Evolutionary conservation across 257 asterid species (phyloP), one percentile per base, ranked within the genome.

Genomic region (Nicotiana sylvestris): DNA sequence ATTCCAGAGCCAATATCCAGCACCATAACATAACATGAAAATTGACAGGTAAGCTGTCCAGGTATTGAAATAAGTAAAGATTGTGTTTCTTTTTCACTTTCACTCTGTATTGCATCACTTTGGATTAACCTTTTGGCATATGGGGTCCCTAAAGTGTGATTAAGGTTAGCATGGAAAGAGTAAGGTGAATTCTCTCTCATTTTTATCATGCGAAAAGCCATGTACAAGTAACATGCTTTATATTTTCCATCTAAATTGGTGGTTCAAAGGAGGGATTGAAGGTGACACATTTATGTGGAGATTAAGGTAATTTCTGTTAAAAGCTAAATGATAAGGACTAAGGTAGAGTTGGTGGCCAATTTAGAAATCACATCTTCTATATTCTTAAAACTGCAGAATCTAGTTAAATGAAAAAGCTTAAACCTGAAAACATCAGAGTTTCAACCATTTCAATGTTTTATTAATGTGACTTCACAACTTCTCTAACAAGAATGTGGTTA

Each of bases 1-100:
- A 72, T n/a, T 70, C 78, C 78, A 74, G 25, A 37, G 39, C 79
- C 61, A 74, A 72, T 70, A 70, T 43, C 35, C 58, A 70, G 60
- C 60, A 43, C 58, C 37, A 70, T 43, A 25, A 43, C 7, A 21
- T 49, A 74, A 25, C 39, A 74, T 13, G 39, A 27, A 74, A 39
- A 25, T 25, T 74, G 43, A 57, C 29, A 49, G 62, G 8, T 37
- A 5, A 21, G 62, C 51, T 74, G 79, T 74, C 62, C 62, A 74
- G 61, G 18, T 10, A 74, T 27, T 49, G 62, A 49, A 46, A 25
- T 27, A 74, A 74, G 27, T 27, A 43, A 49, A 49, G 43, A 8
- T 49, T 70, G 27, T 49, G 27, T 74, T 74, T 27, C 80, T 46
- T 70, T 70, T 74, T 27, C 39, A 25, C 43, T 74, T 74, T 74